Evolutionary conservation across 805 yeast species (phyloP).

Genomic region (Spathaspora girioi): DNA sequence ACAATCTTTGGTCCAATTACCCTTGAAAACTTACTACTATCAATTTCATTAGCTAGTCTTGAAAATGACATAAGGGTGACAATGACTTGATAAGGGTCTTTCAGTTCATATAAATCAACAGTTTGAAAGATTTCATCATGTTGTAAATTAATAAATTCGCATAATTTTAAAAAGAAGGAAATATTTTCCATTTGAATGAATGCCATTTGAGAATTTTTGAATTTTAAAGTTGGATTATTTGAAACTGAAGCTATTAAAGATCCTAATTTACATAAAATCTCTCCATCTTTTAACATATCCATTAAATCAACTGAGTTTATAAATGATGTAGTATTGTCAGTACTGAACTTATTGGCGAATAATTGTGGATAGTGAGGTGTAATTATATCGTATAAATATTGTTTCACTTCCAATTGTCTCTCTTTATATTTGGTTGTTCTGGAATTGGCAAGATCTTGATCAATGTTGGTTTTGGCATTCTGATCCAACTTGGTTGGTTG

Average conservation of each 20-base stretch:
- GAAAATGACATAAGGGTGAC: constrained; percentile 72
- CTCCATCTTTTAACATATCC: constrained; percentile 60
- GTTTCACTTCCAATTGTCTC: constrained; percentile 38
- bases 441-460: constrained; percentile 53
- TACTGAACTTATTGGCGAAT: constrained; percentile 5
- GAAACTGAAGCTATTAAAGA: constrained; percentile 17
- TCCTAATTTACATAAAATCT: constrained; percentile 33
- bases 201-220: constrained; percentile 66
- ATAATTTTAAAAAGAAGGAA: constrained; percentile 61
- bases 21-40: constrained; percentile 19
- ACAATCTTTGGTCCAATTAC: constrained; percentile 41
- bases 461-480: constrained; percentile 48
- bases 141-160: constrained; percentile 65
- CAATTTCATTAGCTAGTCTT: constrained; percentile 53
- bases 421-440: constrained; percentile 51
- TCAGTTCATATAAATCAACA: constrained; percentile 64
- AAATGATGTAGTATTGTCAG: constrained; percentile 4
- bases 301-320: constrained; percentile 38
- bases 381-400: constrained; percentile 52
- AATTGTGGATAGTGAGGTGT: constrained; percentile 4
- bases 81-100: constrained; percentile 77
- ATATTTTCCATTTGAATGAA: constrained; percentile 82
- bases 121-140: constrained; percentile 83
- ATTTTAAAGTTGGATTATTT: constrained; percentile 36
- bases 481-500: constrained; percentile 12